Base-by-base conservation (phyloP, 2,329 filamentous ascomycete species). In the Xylariaceae sp. region DNA sequence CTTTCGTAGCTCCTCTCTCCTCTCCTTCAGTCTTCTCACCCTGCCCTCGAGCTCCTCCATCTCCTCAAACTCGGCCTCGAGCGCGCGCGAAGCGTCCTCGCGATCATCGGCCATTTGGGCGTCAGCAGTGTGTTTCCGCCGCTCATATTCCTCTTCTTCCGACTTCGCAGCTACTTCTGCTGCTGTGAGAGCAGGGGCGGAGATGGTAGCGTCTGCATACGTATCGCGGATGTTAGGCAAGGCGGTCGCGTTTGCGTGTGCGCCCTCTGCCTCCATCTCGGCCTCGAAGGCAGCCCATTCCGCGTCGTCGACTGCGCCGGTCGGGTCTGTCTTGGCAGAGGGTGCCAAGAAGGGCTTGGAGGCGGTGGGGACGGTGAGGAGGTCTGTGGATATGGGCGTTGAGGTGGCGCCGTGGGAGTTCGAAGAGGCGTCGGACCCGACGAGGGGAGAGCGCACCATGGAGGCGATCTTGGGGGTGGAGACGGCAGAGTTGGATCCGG, bases 231-330 rank as follows among this genome's bases (percentile, higher is more conserved):
- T 62, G 27, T 66, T 41, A 9, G 30, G 11, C 19, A 40, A 32
- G 39, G 30, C 31, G 40, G 7, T 1, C 44, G 43, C 2, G 42
- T 45, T 58, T 19, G 72, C 64, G 18, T 47, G 35, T 19, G 39
- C 51, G 3, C 53, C 56, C 22, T 51, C 53, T 30, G 72, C 70
- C 15, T 83, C 86, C 48, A 95, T 83, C 47, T 95, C 89, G 2
- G 87, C 87, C 65, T 96, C 86, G 64, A 95, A 95, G 9, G 89
- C 88, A 2, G 88, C 86, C 87, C 88, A 94, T 68, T 94, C 88
- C 47, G 85, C 82, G 62, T 95, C 89, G 45, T 18, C 35, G 43
- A 14, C 22, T 36, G 33, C 33, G 5, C 5, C 12, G 15, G 12
- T 30, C 40, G 30, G 30, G 18, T 12, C 32, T 27, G 32, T 39